Conservation (phyloP, 2,329 filamentous ascomycete genomes). For the Alternaria alternata region DNA sequence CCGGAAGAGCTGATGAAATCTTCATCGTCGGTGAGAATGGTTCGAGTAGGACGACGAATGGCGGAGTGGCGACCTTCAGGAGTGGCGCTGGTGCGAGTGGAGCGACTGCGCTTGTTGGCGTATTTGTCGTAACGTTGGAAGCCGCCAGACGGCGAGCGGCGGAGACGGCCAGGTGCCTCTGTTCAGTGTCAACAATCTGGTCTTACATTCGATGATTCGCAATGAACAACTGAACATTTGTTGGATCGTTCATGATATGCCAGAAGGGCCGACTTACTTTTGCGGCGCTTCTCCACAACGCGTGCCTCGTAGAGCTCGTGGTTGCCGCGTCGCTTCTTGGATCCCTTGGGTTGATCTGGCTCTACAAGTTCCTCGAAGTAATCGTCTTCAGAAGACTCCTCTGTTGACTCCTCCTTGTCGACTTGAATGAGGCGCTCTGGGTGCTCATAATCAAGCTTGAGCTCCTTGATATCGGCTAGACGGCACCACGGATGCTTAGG, state of each 20-base stretch:
- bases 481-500: slow-evolving; percentile 43
- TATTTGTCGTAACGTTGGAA: slow-evolving; percentile 38
- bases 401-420: slow-evolving; percentile 20
- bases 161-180: slow-evolving; percentile 35
- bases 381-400: slow-evolving; percentile 36
- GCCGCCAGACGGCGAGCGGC: slow-evolving; percentile 34
- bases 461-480: slow-evolving; percentile 41
- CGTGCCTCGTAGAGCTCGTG: slow-evolving; percentile 43
- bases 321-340: slow-evolving; percentile 27
- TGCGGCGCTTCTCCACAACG: slow-evolving; percentile 34
- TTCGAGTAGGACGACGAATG: slow-evolving; percentile 3
- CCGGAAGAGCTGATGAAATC: slow-evolving; percentile 6
- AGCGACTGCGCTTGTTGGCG: slow-evolving; percentile 12
- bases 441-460: slow-evolving; percentile 42
- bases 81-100: slow-evolving; percentile 19
- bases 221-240: neutral
- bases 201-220: neutral
- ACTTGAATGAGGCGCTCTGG: slow-evolving; percentile 23
- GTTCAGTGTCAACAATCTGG: slow-evolving; percentile 8
- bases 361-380: slow-evolving; percentile 43
- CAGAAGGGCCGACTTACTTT: slow-evolving; percentile 24
- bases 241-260: neutral
- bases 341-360: slow-evolving; percentile 29
- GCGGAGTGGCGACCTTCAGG: slow-evolving; percentile 3
- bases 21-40: slow-evolving; percentile 24